Evolutionary conservation across 768 basidiomycete species (phyloP), one percentile per base, ranked within the genome.

Genomic region (Auricularia auricula-judae): DNA sequence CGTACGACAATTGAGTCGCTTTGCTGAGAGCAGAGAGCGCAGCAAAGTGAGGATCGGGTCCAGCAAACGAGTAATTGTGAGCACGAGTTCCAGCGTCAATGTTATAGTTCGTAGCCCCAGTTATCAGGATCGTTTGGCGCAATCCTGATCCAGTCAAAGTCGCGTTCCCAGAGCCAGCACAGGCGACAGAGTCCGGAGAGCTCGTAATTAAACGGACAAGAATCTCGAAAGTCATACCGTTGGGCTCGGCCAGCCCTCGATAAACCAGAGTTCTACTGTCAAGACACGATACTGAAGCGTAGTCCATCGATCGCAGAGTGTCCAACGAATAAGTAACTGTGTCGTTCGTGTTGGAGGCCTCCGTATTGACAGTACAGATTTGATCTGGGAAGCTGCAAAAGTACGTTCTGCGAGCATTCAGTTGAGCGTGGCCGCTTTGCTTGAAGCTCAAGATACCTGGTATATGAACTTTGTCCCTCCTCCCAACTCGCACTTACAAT

Each of bases 141-240:
- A 81, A 76, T 21, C 76, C 72, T 1, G 72, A 67, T 23, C 72
- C 74, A 5, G 70, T 71, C 14, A 89, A 76, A 1, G 81, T 81
- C 29, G 80, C 80, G 62, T 59, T 67, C 42, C 72, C 69, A 10
- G 68, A 59, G 0, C 71, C 58, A n/a, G 71, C 66, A 65, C 83
- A 84, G 0, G 69, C 39, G 12, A 75, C 69, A 8, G 62, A 44
- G 5, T 77, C 72, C 8, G 71, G 71, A 18, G 51, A 33, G 33
- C 76, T 72, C 23, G 76, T 71, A 36, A 73, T 71, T 0, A 81
- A 81, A 59, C 78, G 81, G 16, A 77, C 83, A 44, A 89, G 73
- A 18, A 91, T 71, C 68, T 89, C 88, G 70, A 86, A 91, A 3
- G 80, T 69, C 88, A 89, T 89, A n/a, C 88, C 85, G 0, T 33